Conservation (phyloP, 2,329 filamentous ascomycete genomes). For the Ilyonectria destructans region DNA sequence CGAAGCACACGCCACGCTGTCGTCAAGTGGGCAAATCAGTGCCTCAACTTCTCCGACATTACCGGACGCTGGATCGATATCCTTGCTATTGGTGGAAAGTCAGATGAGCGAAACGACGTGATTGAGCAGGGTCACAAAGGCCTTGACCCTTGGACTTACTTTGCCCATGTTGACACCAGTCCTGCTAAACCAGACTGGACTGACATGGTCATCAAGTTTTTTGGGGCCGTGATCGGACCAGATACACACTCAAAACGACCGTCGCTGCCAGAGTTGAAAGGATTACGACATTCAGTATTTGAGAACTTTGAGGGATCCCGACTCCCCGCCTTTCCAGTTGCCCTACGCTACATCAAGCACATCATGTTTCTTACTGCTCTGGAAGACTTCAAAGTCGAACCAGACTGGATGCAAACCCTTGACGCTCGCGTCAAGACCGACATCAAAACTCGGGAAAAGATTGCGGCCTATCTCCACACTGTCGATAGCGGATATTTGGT, state of each 20-base stretch:
- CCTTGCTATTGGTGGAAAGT: slow-evolving; percentile 79
- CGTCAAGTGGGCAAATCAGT: slow-evolving; percentile 92
- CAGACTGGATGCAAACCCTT: slow-evolving; percentile 88
- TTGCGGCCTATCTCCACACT: slow-evolving; percentile 69
- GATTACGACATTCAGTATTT: slow-evolving; percentile 49
- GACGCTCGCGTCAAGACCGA: slow-evolving; percentile 82
- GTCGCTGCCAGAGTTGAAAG: slow-evolving; percentile 43
- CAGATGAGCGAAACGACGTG: slow-evolving; percentile 84
- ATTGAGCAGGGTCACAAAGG: slow-evolving; percentile 92
- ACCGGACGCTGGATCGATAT: slow-evolving; percentile 91
- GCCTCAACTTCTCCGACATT: slow-evolving; percentile 84
- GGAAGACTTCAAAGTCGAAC: slow-evolving; percentile 73
- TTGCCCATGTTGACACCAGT: slow-evolving; percentile 61
- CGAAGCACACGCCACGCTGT: slow-evolving; percentile 86
- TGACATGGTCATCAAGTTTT: slow-evolving; percentile 67
- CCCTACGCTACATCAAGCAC: slow-evolving; percentile 77
- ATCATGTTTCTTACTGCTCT: slow-evolving; percentile 68
- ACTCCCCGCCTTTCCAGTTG: slow-evolving; percentile 75
- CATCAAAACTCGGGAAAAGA: slow-evolving; percentile 72
- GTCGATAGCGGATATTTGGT: slow-evolving; percentile 58
- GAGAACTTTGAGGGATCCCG: slow-evolving; percentile 65
- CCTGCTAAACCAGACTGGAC: slow-evolving; percentile 67
- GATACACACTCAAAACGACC: slow-evolving; percentile 55
- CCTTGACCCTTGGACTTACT: slow-evolving; percentile 77
- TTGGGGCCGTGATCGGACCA: slow-evolving; percentile 57